Evolutionary conservation across 495 filamentous ascomycete species (phyloP), one percentile per base, ranked within the genome.

Genomic region (Talaromyces trachyspermus): DNA sequence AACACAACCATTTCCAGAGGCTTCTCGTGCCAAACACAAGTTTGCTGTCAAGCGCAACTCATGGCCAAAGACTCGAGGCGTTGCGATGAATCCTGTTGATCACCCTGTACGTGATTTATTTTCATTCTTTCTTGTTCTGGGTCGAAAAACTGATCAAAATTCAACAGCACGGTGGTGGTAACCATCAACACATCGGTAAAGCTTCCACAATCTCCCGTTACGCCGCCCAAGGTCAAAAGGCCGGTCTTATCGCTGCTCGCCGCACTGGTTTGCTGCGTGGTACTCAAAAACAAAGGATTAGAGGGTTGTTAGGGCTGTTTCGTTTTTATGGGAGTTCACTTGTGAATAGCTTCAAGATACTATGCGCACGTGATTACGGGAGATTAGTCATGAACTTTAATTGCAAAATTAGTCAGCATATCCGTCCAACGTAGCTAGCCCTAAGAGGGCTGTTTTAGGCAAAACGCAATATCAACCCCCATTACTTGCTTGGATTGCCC

Each of bases 171-270:
- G 92, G 92, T 86, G 86, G 86, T 91, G 92, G 92, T 95, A 99
- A 99, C 80, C 92, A 99, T 77, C 92, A 99, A 80, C 92, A 99
- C 78, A 99, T 99, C 65, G 92, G 92, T 85, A 97, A 97, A 79
- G 94, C 92, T 52, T 97, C 94, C 30, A 99, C 92, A 57, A 99
- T 99, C 76, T 95, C 88, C 55, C 85, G 92, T 69, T 95, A 90
- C 76, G 92, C 92, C 53, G 85, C 84, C 66, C 86, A 88, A 71
- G 92, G 92, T 86, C 92, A 99, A 81, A 99, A 99, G 81, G 94
- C 94, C 65, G 92, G 92, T 95, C 89, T 96, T 66, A 99, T 99
- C 78, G 92, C 92, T 69, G 92, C 92, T 71, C 79, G 92, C 73
- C 83, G 92, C 78, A 99, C 92, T 65, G 92, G 92, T 90, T 80